Percentiles rank a stretch among this genome's conserved stretches.
Conservation (phyloP, 2,329 filamentous ascomycete species). For the Cladosporium sp. region DNA sequence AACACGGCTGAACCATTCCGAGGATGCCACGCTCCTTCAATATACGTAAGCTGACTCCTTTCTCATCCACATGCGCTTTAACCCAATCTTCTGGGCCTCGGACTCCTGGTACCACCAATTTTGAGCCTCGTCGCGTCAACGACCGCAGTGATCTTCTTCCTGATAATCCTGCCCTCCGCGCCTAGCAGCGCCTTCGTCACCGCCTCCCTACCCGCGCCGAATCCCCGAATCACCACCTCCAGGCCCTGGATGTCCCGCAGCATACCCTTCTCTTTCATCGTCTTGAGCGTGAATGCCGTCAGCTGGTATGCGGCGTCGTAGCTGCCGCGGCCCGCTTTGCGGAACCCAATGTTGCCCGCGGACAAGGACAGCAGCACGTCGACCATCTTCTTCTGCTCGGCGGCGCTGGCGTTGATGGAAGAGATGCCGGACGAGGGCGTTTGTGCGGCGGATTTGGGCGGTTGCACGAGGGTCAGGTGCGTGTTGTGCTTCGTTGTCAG, state of each 20-base stretch:
- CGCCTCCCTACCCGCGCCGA: constrained; percentile 80
- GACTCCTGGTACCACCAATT: constrained; percentile 88
- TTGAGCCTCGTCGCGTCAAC: constrained; percentile 81
- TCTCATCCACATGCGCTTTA: constrained; percentile 25
- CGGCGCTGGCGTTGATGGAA: constrained; percentile 38
- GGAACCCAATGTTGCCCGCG: constrained; percentile 86
- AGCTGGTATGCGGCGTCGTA: constrained; percentile 94
- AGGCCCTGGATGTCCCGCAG: constrained; percentile 67
- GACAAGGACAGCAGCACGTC: constrained; percentile 74
- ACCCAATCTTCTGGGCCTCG: constrained; percentile 73
- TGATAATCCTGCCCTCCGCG: constrained; percentile 69
- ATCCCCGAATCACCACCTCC: constrained; percentile 78
- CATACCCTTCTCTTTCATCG: constrained; percentile 76
- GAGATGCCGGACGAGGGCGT: constrained; percentile 23
- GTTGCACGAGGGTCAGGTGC: constrained; percentile 82
- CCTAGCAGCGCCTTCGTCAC: constrained; percentile 85
- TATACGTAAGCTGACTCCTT: no score
- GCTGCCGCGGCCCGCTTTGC: constrained; percentile 68
- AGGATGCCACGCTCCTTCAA: no score
- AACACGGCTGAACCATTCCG: no score
- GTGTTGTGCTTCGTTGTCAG: constrained; percentile 90
- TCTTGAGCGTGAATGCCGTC: constrained; percentile 72
- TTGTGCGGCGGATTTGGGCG: constrained; percentile 34
- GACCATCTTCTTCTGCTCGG: constrained; percentile 38
- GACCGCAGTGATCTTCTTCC: constrained; percentile 69